Conservation (phyloP, 2,329 filamentous ascomycete genomes). For the Xylariaceae sp. region DNA sequence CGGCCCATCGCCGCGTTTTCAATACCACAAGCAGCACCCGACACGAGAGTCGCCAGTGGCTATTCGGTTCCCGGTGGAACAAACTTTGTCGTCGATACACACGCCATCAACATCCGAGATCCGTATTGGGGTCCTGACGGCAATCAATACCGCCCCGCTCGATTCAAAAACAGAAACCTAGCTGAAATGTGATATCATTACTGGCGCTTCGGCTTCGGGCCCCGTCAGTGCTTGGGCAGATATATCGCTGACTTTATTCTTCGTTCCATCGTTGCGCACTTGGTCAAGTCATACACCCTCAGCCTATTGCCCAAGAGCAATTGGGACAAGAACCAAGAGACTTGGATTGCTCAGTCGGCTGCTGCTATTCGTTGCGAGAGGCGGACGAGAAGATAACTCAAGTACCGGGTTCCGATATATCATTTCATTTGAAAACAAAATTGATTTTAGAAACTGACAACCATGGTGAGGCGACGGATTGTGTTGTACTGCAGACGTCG, state of each 20-base stretch:
- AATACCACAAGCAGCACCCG: conserved; percentile 39
- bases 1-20: conserved; percentile 40
- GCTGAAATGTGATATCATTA: conserved; percentile 34
- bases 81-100: conserved; percentile 42
- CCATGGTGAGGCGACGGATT: no score
- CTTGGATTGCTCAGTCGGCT: conserved; percentile 16
- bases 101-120: conserved; percentile 41
- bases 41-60: conserved; percentile 31
- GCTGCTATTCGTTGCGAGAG: background rate
- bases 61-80: conserved; percentile 37
- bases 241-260: conserved; percentile 39
- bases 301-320: background rate
- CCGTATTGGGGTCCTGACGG: conserved; percentile 39
- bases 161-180: conserved; percentile 23
- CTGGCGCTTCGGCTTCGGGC: conserved; percentile 47
- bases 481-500: no score
- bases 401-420: no score
- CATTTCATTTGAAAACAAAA: no score
- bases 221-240: conserved; percentile 42
- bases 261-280: conserved; percentile 15
- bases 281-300: conserved; percentile 15
- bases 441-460: no score
- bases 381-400: no score
- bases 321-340: conserved; percentile 11
- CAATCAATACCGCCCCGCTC: conserved; percentile 32